phyloP scores from a whole-genome alignment of 1,284 basidiomycete genomes.

The Cryptococcus floricola region DNA sequence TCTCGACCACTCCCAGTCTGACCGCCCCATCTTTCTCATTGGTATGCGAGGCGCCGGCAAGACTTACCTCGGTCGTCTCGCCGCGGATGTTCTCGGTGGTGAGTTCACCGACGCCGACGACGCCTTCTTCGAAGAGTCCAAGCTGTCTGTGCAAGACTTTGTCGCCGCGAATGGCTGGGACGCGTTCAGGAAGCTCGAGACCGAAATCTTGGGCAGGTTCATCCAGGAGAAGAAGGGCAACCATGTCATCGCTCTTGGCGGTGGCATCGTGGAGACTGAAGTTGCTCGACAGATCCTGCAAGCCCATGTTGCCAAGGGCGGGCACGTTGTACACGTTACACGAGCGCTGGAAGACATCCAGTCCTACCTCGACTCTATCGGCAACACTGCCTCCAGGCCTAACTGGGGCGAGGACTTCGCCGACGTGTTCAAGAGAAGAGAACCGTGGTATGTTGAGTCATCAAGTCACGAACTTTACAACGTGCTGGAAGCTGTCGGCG shows the following conservation, averaged over 20 bases:
- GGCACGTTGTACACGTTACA: constrained; percentile 68
- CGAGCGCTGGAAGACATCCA: constrained; percentile 68
- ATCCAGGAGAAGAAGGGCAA: constrained; percentile 58
- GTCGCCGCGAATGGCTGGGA: constrained; percentile 74
- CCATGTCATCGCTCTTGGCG: constrained; percentile 86
- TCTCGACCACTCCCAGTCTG: constrained; percentile 43
- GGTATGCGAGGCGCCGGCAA: constrained; percentile 98
- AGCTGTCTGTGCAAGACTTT: constrained; percentile 66
- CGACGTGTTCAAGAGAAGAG: constrained; percentile 76
- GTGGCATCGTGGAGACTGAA: constrained; percentile 86
- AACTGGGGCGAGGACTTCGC: constrained; percentile 76
- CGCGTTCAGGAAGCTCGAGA: constrained; percentile 66
- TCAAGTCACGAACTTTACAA: constrained; percentile 83
- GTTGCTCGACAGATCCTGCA: constrained; percentile 68
- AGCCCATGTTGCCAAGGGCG: constrained; percentile 60
- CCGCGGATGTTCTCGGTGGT: constrained; percentile 69
- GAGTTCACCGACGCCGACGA: constrained; percentile 83
- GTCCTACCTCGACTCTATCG: constrained; percentile 64
- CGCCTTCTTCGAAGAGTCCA: constrained; percentile 66
- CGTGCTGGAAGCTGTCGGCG: constrained; percentile 38
- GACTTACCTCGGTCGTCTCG: constrained; percentile 78
- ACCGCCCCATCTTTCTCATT: constrained; percentile 75
- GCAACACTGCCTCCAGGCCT: constrained; percentile 66
- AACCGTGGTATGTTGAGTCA: constrained; percentile 85
- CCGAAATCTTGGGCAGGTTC: constrained; percentile 60